Evolutionary conservation across 2,329 filamentous ascomycete genomes (phyloP).

Genomic region (Knufia petricola): DNA sequence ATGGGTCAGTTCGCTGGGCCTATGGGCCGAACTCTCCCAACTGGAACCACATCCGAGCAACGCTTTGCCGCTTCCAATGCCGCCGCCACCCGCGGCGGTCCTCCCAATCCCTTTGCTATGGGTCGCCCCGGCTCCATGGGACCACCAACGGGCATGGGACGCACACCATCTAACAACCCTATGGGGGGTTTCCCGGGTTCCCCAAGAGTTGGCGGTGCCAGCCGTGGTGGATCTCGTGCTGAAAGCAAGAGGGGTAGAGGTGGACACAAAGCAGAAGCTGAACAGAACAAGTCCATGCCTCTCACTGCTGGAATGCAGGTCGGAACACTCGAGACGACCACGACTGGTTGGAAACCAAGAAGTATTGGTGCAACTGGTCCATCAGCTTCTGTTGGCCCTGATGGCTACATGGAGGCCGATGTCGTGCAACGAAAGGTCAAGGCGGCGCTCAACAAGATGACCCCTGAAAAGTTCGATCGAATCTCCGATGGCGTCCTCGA

Average conservation of each 20-base stretch:
- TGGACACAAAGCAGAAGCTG: constrained; percentile 50
- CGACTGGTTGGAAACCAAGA: constrained; percentile 81
- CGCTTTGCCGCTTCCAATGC: constrained; percentile 59
- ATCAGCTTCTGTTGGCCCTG: constrained; percentile 41
- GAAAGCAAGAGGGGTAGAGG: constrained; percentile 43
- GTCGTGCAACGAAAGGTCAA: constrained; percentile 99
- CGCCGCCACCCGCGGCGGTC: constrained; percentile 34
- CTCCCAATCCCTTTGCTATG: constrained; percentile 49
- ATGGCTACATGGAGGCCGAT: constrained; percentile 68
- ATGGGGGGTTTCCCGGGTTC: constrained; percentile 57
- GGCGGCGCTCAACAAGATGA: constrained; percentile 99
- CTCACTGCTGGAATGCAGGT: constrained; percentile 75
- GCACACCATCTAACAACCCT: constrained; percentile 44
- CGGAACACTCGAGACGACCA: constrained; percentile 63
- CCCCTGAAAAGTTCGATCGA: constrained; percentile 94
- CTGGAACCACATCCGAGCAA: constrained; percentile 67
- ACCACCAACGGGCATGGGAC: constrained; percentile 57
- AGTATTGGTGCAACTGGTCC: constrained; percentile 47
- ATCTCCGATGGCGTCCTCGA: constrained; percentile 86
- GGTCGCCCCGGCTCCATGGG: constrained; percentile 50
- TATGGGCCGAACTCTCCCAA: constrained; percentile 51
- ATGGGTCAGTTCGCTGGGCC: constrained; percentile 62
- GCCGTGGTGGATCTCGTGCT: constrained; percentile 38
- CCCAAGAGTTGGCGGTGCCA: constrained; percentile 60
- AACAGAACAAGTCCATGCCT: constrained; percentile 79